Evolutionary conservation across 768 basidiomycete genomes (phyloP).

Genomic region (Termitomyces sp.): DNA sequence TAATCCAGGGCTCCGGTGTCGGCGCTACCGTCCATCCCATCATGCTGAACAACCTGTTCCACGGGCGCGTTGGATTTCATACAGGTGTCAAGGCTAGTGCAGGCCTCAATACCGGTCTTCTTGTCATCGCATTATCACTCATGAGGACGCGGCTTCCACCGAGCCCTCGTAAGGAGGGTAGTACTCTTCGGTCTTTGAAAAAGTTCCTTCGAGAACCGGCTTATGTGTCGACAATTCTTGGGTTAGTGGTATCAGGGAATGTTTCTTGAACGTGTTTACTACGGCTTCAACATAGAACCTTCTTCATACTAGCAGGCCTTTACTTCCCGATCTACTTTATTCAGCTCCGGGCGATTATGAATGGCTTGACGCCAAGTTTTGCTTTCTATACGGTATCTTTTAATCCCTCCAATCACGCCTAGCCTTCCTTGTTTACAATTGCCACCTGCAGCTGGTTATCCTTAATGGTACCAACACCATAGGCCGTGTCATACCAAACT

Average conservation of each 20-base stretch:
- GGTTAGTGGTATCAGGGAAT: slow-evolving; percentile 22
- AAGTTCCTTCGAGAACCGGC: slow-evolving; percentile 41
- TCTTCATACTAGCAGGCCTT: slow-evolving; percentile 35
- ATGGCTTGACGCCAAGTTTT: slow-evolving; percentile 41
- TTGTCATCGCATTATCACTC: slow-evolving; percentile 18
- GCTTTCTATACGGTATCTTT: slow-evolving; percentile 53
- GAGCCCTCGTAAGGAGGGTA: slow-evolving; percentile 29
- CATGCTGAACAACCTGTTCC: slow-evolving; percentile 58
- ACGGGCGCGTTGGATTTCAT: slow-evolving; percentile 53
- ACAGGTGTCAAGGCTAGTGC: slow-evolving; percentile 37
- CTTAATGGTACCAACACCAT: slow-evolving; percentile 47
- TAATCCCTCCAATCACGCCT: background rate
- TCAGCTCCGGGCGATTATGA: slow-evolving; percentile 51
- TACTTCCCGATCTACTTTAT: slow-evolving; percentile 50
- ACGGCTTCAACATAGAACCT: slow-evolving; percentile 24
- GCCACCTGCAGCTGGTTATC: slow-evolving; percentile 41
- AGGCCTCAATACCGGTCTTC: slow-evolving; percentile 11
- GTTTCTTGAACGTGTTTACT: background rate
- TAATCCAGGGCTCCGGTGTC: slow-evolving; percentile 43
- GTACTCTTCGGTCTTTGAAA: slow-evolving; percentile 26
- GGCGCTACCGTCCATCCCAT: slow-evolving; percentile 66
- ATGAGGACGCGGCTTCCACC: slow-evolving; percentile 42
- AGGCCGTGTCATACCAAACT: slow-evolving; percentile 36
- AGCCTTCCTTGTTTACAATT: background rate
- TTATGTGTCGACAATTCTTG: slow-evolving; percentile 40